Evolutionary conservation across 163 green algal genomes (phyloP), one percentile per base, ranked within the genome.

Genomic region (Chlamydomonas reinhardtii): DNA sequence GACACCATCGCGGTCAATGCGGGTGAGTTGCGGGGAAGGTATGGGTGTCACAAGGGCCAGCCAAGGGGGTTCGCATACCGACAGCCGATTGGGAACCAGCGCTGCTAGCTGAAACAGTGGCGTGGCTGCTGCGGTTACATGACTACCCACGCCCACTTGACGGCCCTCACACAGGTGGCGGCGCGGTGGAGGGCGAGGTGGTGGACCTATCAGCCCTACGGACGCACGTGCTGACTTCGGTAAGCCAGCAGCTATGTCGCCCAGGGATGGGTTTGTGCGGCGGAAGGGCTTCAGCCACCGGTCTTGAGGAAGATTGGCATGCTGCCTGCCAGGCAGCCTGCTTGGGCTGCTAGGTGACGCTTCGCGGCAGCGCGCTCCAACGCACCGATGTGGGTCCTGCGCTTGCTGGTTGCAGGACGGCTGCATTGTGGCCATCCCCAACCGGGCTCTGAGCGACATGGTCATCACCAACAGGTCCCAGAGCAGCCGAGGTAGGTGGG

Each of bases 391-490:
- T 22, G 56, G 17, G 56, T 25, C 20, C 14, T 25, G 56, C 19
- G 17, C 19, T 64, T 14, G n/a, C 56, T 25, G 56, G 56, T 25
- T 12, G 56, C 56, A 29, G 59, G 22, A 29, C 22, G 22, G 59
- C 59, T 65, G 59, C 59, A 65, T 56, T 20, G 76, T 84, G 65
- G 77, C 77, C 66, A 85, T 85, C 29, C 77, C 77, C 31, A 76
- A 85, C 66, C 43, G 77, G 31, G 4, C 77, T 0, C 77, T 85
- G 48, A 6, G 39, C 22, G 77, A 76, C 20, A 85, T 85, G 77
- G 62, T 76, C 77, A 85, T 85, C n/a, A 71, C 43, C 6, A 85
- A 85, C 66, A 76, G 39, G n/a, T 76, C 66, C 77, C n/a, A 52
- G 2, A 85, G 43, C 77, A 76, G 77, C 77, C 73, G 66, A 31